phyloP scores from a whole-genome alignment of 108 stramenopile species.

The Skeletonema menzelii region DNA sequence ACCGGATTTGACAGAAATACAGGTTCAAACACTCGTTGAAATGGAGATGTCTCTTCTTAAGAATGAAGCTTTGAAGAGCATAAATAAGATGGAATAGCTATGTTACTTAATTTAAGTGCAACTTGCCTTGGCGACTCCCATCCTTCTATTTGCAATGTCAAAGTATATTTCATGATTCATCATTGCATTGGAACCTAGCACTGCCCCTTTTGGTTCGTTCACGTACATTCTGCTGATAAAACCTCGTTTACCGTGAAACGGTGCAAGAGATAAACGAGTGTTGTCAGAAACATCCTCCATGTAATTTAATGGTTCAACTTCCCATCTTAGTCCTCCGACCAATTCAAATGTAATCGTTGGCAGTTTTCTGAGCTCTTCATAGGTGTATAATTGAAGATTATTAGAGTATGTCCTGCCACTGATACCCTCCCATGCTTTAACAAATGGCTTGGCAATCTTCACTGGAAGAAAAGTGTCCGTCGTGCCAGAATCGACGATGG shows the following conservation, averaged over 20 bases:
- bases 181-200: slow-evolving; percentile 95
- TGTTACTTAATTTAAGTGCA: neutral
- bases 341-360: slow-evolving; percentile 62
- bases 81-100: slow-evolving; percentile 34
- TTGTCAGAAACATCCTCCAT: slow-evolving; percentile 61
- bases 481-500: slow-evolving; percentile 95
- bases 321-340: slow-evolving; percentile 42
- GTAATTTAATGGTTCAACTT: slow-evolving; percentile 54
- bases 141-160: slow-evolving; percentile 62
- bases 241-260: slow-evolving; percentile 47
- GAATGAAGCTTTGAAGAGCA: slow-evolving; percentile 34
- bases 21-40: slow-evolving; percentile 52
- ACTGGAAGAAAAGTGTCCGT: slow-evolving; percentile 94
- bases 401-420: slow-evolving; percentile 48
- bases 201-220: slow-evolving; percentile 86
- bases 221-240: slow-evolving; percentile 85
- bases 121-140: slow-evolving; percentile 79
- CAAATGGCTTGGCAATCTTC: slow-evolving; percentile 53
- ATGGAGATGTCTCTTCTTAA: slow-evolving; percentile 55
- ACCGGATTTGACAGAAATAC: slow-evolving; percentile 55
- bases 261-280: slow-evolving; percentile 15
- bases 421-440: slow-evolving; percentile 57
- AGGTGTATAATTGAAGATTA: slow-evolving; percentile 50
- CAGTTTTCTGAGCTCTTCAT: slow-evolving; percentile 53
- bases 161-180: slow-evolving; percentile 90